Base-by-base conservation (phyloP, 2,329 filamentous ascomycete species). In the Pseudogymnoascus sp. region DNA sequence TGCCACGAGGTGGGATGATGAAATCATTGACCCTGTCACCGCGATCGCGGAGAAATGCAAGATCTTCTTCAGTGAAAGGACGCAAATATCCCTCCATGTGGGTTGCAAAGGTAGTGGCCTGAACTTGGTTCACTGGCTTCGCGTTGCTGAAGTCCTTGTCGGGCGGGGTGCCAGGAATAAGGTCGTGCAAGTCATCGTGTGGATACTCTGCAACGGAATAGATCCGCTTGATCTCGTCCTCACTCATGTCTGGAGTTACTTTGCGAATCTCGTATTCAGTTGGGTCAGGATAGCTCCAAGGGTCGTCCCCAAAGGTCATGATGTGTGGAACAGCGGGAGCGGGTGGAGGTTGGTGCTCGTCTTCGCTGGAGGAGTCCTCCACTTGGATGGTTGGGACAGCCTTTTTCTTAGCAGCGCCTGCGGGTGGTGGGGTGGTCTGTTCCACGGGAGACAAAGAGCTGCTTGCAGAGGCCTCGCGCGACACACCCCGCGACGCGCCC, bases 71-170 rank as follows among this genome's bases (percentile, higher is more conserved):
- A 0, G 88, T 90, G 68, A 96, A 89, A 0, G 89, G 86, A 5
- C 93, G 85, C 67, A 97, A 94, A 76, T 90, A 97, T 0, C 92
- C 91, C 66, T 99, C 94, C 61, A 95, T 84, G 72, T 94, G 96
- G 5, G 89, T 87, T n/a, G 89, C 88, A 74, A 99, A 99, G 1
- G 93, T 96, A 62, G 86, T 89, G 67, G 94, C 94, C 73, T 90
- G 92, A 73, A 97, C 94, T 78, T 99, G 94, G 70, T 93, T 96
- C 17, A 88, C 87, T 4, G 93, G 92, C 73, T 97, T 99, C 35
- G 91, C 89, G 72, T 86, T 96, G 72, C 91, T 97, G 71, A 97
- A 97, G 77, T 99, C 94, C 73, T 91, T 92, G 74, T 97, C 92
- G 1, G 94, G 93, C 1, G 92, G 90, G 39, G 89, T 87, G 58